Conservation (phyloP, 805 yeast species). For the Wickerhamomyces chambardii region DNA sequence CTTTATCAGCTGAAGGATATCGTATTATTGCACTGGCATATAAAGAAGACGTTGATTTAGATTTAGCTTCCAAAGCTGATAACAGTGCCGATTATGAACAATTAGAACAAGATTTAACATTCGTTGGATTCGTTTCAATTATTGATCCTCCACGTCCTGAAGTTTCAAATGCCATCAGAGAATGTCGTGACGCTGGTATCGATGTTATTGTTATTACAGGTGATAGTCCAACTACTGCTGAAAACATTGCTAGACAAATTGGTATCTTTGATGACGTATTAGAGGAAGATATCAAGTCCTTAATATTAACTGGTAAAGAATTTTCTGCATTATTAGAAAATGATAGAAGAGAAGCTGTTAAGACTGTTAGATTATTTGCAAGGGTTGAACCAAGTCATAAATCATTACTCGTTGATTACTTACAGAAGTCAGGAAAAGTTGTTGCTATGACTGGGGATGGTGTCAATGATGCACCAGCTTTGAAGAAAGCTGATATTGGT, state of each 20-base stretch:
- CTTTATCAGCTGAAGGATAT: conserved; percentile 25
- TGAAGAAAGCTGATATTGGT: conserved; percentile 55
- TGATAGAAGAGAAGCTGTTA: conserved; percentile 32
- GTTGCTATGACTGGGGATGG: conserved; percentile 65
- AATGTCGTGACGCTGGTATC: conserved; percentile 31
- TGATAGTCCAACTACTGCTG: conserved; percentile 44
- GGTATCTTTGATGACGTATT: conserved; percentile 24
- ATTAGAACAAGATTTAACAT: conserved; percentile 17
- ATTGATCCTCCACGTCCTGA: conserved; percentile 36
- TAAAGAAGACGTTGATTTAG: conserved; percentile 24
- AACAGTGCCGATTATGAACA: conserved; percentile 29
- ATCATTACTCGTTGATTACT: conserved; percentile 39
- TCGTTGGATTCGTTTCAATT: conserved; percentile 32
- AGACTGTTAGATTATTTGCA: conserved; percentile 37
- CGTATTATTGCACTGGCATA: conserved; percentile 22
- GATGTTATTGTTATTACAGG: conserved; percentile 41
- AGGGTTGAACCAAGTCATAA: conserved; percentile 51
- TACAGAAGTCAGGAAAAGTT: conserved; percentile 35
- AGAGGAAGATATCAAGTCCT: conserved; percentile 5
- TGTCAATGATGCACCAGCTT: conserved; percentile 57
- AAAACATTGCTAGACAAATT: conserved; percentile 36
- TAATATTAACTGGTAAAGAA: conserved; percentile 31
- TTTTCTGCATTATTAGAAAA: conserved; percentile 23
- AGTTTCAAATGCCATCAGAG: conserved; percentile 23
- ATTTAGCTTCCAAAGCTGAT: conserved; percentile 18